Conservation (phyloP, 768 basidiomycete genomes). For the Lactarius sp. region DNA sequence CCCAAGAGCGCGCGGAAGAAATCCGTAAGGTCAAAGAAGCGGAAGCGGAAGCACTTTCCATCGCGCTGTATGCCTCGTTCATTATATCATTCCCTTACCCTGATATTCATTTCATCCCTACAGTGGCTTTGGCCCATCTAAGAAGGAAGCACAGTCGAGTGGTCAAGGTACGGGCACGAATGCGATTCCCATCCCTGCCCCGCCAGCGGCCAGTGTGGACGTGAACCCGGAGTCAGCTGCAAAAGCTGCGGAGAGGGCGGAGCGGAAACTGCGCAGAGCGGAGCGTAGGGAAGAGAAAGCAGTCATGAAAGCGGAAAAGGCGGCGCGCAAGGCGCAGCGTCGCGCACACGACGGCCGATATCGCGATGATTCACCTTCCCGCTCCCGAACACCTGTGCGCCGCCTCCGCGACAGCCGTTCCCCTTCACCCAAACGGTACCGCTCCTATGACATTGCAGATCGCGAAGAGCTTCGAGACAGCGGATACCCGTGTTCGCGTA, state of each 20-base stretch:
- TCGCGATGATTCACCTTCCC: constrained; percentile 28
- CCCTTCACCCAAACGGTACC: constrained; percentile 13
- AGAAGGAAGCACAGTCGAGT: constrained; percentile 28
- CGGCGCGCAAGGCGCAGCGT: constrained; percentile 28
- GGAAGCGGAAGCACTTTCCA: constrained; percentile 82
- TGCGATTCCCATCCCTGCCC: constrained; percentile 28
- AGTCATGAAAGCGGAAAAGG: constrained; percentile 47
- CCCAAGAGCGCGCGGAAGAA: constrained; percentile 60
- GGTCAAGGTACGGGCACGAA: constrained; percentile 32
- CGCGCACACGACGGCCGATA: constrained; percentile 16
- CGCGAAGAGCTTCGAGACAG: not conserved
- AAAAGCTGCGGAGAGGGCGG: constrained; percentile 32
- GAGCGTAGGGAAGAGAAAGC: constrained; percentile 58
- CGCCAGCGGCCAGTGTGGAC: constrained; percentile 4
- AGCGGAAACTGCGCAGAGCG: constrained; percentile 38
- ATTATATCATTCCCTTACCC: not conserved
- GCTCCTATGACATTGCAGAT: constrained; percentile 1
- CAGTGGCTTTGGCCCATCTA: constrained; percentile 68
- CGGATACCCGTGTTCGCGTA: constrained; percentile 18
- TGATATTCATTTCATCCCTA: not conserved
- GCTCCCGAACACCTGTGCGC: constrained; percentile 30
- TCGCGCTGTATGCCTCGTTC: constrained; percentile 56
- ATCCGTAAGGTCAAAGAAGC: constrained; percentile 78
- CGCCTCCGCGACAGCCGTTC: constrained; percentile 16
- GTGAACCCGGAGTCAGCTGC: constrained; percentile 25